These are phyloP conservation scores for Nitzschia putrida DNA, from an alignment of 108 stramenopile genomes.

Conservation along the genomic window DNA sequence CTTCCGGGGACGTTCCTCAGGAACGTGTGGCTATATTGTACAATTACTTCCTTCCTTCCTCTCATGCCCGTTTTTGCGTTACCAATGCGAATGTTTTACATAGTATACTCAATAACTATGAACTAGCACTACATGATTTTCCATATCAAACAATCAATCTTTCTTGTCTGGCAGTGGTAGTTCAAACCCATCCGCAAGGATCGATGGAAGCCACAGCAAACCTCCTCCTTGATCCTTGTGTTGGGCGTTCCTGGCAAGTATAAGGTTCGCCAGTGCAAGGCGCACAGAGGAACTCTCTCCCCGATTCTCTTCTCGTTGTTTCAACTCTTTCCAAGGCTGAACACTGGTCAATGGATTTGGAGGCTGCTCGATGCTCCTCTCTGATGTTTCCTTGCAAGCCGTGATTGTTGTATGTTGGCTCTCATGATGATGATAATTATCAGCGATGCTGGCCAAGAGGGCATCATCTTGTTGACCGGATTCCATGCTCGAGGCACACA, in stretches of 20 bases:
- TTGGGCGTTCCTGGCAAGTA: slow-evolving; percentile 17
- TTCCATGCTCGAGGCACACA: slow-evolving; percentile 20
- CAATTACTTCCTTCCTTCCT: too few relatives aligned
- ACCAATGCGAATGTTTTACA: too few relatives aligned
- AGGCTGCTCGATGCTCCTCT: not conserved
- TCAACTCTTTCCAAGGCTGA: slow-evolving; percentile 14
- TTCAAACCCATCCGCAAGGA: slow-evolving; percentile 1
- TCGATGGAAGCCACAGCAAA: slow-evolving; percentile 8
- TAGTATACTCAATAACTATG: too few relatives aligned
- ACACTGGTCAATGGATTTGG: slow-evolving; percentile 12
- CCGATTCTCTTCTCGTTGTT: slow-evolving; percentile 7
- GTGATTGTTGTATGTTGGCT: not conserved
- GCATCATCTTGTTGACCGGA: slow-evolving; percentile 2
- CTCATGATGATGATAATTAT: not conserved
- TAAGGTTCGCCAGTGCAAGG: slow-evolving; percentile 18
- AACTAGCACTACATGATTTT: too few relatives aligned
- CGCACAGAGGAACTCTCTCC: slow-evolving; percentile 2
- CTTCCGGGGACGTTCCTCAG: too few relatives aligned
- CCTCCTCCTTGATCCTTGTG: slow-evolving; percentile 5
- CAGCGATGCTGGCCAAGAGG: not conserved
- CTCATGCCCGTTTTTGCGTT: too few relatives aligned
- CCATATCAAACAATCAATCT: not conserved
- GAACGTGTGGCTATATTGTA: too few relatives aligned
- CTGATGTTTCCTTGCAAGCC: not conserved
- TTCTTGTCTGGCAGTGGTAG: not conserved